These are phyloP conservation scores for Gossypium rotundifolium DNA, from an alignment of 345 rosid genomes.

Conservation along the genomic window DNA sequence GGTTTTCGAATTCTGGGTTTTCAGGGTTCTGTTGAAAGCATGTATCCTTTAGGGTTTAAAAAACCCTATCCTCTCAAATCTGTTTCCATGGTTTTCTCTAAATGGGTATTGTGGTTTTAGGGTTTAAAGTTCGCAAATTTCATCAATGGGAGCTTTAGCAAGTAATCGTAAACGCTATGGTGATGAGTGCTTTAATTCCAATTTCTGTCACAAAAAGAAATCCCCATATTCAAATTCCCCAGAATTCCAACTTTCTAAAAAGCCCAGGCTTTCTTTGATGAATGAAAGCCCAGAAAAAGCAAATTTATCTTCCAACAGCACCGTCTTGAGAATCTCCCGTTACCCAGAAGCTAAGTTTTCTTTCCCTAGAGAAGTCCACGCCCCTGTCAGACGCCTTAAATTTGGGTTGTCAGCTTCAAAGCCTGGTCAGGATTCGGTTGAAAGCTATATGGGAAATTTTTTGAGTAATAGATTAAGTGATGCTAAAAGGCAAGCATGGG, in stretches of 20 bases:
- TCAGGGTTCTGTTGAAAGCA: background rate
- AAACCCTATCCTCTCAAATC: background rate
- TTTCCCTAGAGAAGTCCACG: slow-evolving; percentile 59
- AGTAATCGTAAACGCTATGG: slow-evolving; percentile 57
- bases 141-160: slow-evolving; percentile 60
- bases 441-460: slow-evolving; percentile 26
- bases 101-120: slow-evolving; percentile 27
- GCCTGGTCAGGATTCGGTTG: background rate
- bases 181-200: slow-evolving; percentile 35
- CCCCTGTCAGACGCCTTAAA: slow-evolving; percentile 60
- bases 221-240: slow-evolving; percentile 27
- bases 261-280: slow-evolving; percentile 44
- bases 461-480: slow-evolving; percentile 23
- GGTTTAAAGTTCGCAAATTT: slow-evolving; percentile 22
- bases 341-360: slow-evolving; percentile 59
- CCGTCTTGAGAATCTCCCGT: slow-evolving; percentile 49
- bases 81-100: slow-evolving; percentile 12
- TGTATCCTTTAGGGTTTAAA: background rate
- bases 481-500: slow-evolving; percentile 41
- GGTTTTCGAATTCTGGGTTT: background rate
- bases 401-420: slow-evolving; percentile 29
- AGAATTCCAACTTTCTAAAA: slow-evolving; percentile 44
- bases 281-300: slow-evolving; percentile 25
- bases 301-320: slow-evolving; percentile 32
- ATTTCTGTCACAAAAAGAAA: slow-evolving; percentile 18